A percentile compares a stretch with the other conserved stretches of the same genome.
These are phyloP conservation scores for Magnaporthiopsis rhizophila DNA, from an alignment of 2,329 filamentous ascomycete genomes.

Conservation along the genomic window DNA sequence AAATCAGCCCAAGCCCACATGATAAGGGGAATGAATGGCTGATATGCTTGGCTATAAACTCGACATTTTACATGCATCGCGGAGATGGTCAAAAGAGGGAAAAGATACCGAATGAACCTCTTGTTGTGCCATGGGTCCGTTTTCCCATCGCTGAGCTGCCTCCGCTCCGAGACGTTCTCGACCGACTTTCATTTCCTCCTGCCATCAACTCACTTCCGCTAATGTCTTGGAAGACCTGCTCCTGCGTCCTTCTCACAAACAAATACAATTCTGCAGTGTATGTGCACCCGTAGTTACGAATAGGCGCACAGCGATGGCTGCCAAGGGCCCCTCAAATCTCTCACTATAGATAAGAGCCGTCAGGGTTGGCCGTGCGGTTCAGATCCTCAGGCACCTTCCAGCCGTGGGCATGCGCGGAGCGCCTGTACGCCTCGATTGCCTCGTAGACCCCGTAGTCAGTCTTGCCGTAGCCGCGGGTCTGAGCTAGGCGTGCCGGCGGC, in stretches of 20 bases:
- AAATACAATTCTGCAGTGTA: not conserved
- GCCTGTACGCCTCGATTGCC: conserved; percentile 64
- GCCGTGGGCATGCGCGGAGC: conserved; percentile 61
- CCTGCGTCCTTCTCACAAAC: not conserved
- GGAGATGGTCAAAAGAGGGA: not conserved
- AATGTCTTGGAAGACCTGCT: not conserved
- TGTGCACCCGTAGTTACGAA: not conserved
- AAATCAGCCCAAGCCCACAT: not conserved
- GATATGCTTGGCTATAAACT: too few species aligned
- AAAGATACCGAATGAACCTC: not conserved
- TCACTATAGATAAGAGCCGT: not conserved
- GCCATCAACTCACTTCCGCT: too few species aligned
- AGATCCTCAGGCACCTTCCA: conserved; percentile 66
- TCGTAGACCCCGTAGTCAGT: conserved; percentile 59
- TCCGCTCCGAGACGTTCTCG: not conserved
- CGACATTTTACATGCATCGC: not conserved
- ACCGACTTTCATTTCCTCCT: too few species aligned
- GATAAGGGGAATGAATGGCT: too few species aligned
- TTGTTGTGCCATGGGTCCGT: not conserved
- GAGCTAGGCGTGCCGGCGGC: conserved; percentile 63
- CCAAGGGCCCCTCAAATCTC: not conserved
- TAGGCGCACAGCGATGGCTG: not conserved
- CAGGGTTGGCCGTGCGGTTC: conserved; percentile 26
- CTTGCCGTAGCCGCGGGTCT: conserved; percentile 3
- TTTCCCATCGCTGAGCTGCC: not conserved